Evolutionary conservation across 352 stramenopile species (phyloP), one percentile per base, ranked within the genome.

Genomic region (Pythium rhizo-oryzae): DNA sequence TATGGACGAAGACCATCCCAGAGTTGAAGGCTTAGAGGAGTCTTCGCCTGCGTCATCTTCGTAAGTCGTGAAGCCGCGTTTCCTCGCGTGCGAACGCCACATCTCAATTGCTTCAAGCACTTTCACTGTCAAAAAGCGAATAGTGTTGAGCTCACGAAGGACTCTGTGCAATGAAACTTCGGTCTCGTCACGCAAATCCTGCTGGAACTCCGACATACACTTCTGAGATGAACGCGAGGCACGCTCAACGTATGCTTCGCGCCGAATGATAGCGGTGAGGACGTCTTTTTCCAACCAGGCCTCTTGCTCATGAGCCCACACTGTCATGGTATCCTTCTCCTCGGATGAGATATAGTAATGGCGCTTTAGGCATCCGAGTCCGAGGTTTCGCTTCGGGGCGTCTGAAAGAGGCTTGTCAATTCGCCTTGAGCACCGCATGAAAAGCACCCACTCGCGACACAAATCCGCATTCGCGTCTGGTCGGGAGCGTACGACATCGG

Each of bases 391-490:
- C 25, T 44, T 62, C 4, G 51, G 56, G 28, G 52, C 49, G 1
- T 66, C 66, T 16, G 25, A 65, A 8, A 43, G 39, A 19, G 43
- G 33, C 1, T 68, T 55, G 21, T 62, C 24, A 23, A 65, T 44
- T 47, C 57, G 58, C 25, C 66, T 78, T 5, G 77, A 84, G 57
- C 87, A 94, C 2, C 69, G 69, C 50, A 81, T 59, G 25, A 94
- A 90, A 1, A 93, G 50, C 0, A 93, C 80, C 87, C 87, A 94
- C 62, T 91, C 84, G 59, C 81, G 73, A 56, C 87, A 94, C 3
- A 94, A 62, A 19, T 70, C 52, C 0, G 80, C 71, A 55, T 59
- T 83, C 8, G 77, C 70, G 57, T 86, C 69, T 12, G 67, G 61
- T 24, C 83, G 70, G 6, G 84, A 91, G 7, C 59, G 35, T n/a